Evolutionary conservation across 1,284 basidiomycete species (phyloP).

Genomic region (Sparassis latifolia): DNA sequence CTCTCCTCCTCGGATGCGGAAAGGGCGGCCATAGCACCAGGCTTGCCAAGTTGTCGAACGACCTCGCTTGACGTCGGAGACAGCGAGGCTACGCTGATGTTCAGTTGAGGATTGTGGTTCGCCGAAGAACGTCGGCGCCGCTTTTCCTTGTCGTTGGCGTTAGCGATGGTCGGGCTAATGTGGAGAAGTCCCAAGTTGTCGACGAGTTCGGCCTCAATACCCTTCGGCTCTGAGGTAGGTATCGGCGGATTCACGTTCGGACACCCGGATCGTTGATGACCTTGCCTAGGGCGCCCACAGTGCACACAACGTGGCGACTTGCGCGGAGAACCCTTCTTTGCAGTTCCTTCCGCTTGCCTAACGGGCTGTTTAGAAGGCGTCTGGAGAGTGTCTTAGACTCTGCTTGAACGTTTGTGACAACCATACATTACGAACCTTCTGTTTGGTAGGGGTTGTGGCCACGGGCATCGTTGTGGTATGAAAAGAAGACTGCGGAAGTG

Average conservation of each 20-base stretch:
- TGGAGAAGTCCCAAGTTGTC: neutral
- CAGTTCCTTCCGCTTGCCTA: too few species aligned
- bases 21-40: neutral
- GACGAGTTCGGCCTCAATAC: neutral
- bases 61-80: neutral
- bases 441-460: too few species aligned
- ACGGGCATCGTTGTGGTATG: too few species aligned
- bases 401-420: too few species aligned
- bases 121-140: neutral
- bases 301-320: conserved; percentile 33
- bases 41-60: neutral
- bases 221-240: conserved; percentile 10
- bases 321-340: neutral
- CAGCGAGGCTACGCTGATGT: neutral
- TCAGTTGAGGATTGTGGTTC: neutral
- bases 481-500: too few species aligned
- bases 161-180: neutral
- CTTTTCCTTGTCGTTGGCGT: neutral
- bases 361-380: too few species aligned
- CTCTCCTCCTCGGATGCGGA: too few species aligned
- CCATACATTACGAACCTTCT: too few species aligned
- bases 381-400: too few species aligned
- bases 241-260: conserved; percentile 30
- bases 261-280: conserved; percentile 55
- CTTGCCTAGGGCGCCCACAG: conserved; percentile 44